phyloP scores from a whole-genome alignment of 768 basidiomycete genomes.

The Trametes sanguinea region DNA sequence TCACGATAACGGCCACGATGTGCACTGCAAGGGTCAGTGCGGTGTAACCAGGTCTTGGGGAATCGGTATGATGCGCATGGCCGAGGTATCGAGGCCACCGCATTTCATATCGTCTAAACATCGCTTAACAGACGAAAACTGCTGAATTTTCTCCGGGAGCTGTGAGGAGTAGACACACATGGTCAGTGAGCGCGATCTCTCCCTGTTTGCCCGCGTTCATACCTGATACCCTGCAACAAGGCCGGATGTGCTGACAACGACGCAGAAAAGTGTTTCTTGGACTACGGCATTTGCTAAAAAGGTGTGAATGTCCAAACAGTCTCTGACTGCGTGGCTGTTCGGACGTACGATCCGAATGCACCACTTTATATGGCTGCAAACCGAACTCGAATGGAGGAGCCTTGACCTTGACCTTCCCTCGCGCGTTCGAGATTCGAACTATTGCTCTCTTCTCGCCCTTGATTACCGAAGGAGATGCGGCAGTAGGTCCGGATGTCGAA shows the following conservation, averaged over 20 bases:
- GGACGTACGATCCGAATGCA: constrained; percentile 34
- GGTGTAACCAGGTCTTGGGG: background rate
- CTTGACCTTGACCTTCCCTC: constrained; percentile 9
- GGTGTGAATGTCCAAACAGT: background rate
- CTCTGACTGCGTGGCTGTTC: background rate
- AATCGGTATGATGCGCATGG: constrained; percentile 21
- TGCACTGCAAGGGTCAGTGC: too few relatives aligned
- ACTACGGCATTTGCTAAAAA: constrained; percentile 3
- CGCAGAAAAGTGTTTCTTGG: constrained; percentile 70
- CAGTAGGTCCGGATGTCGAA: background rate
- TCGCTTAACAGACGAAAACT: constrained; percentile 40
- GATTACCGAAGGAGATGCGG: too few relatives aligned
- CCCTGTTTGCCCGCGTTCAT: constrained; percentile 17
- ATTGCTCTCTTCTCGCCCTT: background rate
- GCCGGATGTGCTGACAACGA: constrained; percentile 76
- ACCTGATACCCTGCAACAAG: constrained; percentile 75
- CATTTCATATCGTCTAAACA: constrained; percentile 35
- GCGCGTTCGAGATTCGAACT: background rate
- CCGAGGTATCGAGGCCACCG: constrained; percentile 15
- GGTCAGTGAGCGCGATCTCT: background rate
- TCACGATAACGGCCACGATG: too few relatives aligned
- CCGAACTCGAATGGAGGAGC: constrained; percentile 37
- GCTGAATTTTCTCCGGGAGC: constrained; percentile 47
- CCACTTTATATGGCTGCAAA: constrained; percentile 53
- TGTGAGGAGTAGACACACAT: constrained; percentile 20